Conservation (phyloP, 2,329 filamentous ascomycete species). For the Epichloe uncinata region DNA sequence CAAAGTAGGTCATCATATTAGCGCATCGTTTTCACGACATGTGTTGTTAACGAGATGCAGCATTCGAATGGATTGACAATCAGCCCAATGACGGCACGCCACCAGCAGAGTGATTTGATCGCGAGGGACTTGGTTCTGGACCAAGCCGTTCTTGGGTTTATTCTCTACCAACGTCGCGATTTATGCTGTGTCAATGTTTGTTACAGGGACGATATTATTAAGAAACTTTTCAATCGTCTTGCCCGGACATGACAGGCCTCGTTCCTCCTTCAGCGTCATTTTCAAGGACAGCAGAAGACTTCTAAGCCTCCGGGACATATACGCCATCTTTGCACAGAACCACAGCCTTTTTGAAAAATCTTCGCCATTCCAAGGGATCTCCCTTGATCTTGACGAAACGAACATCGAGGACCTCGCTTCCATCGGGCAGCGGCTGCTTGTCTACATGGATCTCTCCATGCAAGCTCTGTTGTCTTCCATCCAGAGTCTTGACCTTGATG, state of each 20-base stretch:
- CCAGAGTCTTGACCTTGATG: conserved; percentile 62
- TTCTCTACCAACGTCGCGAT: not conserved
- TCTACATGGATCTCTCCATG: conserved; percentile 67
- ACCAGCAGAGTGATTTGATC: conserved; percentile 13
- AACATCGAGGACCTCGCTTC: conserved; percentile 61
- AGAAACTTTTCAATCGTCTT: not conserved
- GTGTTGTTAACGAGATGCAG: conserved; percentile 11
- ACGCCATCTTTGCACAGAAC: conserved; percentile 78
- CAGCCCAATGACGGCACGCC: conserved; percentile 19
- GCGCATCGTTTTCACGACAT: not conserved
- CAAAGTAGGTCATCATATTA: conserved; percentile 48
- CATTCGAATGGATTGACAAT: conserved; percentile 27
- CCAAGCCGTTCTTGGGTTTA: not conserved
- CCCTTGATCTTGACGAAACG: conserved; percentile 91
- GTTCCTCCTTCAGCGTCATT: not conserved
- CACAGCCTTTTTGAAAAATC: conserved; percentile 94
- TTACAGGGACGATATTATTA: not conserved
- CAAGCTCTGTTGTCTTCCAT: conserved; percentile 57
- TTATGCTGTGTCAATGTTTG: not conserved
- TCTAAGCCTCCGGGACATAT: conserved; percentile 35
- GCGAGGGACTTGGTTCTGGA: too few relatives aligned
- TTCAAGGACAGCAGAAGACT: not conserved
- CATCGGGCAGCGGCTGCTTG: conserved; percentile 41
- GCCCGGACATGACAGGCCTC: not conserved
- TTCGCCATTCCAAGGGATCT: conserved; percentile 89